These are phyloP conservation scores for Kalmusia sp. DNA, from an alignment of 2,329 filamentous ascomycete genomes.

Conservation along the genomic window DNA sequence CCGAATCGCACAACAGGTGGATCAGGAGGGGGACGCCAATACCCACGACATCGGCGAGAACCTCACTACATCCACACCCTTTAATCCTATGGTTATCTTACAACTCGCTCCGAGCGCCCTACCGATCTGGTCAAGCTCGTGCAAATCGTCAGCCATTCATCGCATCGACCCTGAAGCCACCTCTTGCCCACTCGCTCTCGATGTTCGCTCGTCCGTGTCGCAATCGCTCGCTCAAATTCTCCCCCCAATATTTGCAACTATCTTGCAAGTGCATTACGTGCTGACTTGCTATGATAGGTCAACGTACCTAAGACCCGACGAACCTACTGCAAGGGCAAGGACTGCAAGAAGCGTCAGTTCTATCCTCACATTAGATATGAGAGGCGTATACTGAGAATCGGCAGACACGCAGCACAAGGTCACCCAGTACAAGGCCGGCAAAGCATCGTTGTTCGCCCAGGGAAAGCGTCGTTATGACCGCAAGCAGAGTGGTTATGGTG, in stretches of 20 bases:
- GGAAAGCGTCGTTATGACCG: conserved; percentile 94
- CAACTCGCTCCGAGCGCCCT: too few species aligned
- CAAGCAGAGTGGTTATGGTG: conserved; percentile 99
- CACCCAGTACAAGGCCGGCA: conserved; percentile 96
- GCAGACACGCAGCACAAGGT: conserved; percentile 80
- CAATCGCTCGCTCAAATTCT: conserved; percentile 15
- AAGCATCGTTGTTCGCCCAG: conserved; percentile 95
- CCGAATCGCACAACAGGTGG: background rate
- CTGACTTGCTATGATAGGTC: conserved; percentile 65
- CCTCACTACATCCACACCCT: background rate
- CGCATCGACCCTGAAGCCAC: background rate
- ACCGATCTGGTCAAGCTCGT: background rate
- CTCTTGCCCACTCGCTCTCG: background rate
- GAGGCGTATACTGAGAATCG: conserved; percentile 33
- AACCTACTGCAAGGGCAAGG: conserved; percentile 97
- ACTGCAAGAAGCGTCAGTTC: conserved; percentile 70
- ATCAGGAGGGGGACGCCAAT: background rate
- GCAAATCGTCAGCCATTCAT: background rate
- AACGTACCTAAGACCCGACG: conserved; percentile 98
- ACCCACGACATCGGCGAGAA: background rate
- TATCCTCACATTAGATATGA: conserved; percentile 2
- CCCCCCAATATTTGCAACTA: background rate
- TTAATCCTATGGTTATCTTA: background rate
- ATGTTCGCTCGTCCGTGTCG: conserved; percentile 22
- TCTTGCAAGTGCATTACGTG: conserved; percentile 10